These are phyloP conservation scores for Paradendryphiella salina DNA, from an alignment of 2,329 filamentous ascomycete species.

Conservation along the genomic window DNA sequence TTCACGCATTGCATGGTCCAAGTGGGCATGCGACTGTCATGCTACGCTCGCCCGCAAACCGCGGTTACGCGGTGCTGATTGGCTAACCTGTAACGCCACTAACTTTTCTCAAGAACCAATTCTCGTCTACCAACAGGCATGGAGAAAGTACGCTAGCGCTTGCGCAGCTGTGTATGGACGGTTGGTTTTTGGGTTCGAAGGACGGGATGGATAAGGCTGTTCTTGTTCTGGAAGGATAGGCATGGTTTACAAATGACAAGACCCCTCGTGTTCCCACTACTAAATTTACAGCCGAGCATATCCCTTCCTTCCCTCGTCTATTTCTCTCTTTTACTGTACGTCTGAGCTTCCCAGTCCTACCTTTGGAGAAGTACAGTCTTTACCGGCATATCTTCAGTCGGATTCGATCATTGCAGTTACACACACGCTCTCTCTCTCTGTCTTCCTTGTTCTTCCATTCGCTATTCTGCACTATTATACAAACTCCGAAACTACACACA, in stretches of 20 bases:
- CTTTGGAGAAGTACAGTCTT: background rate
- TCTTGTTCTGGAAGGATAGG: no score
- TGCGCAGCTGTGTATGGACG: background rate
- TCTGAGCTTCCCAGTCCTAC: background rate
- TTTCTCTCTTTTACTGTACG: background rate
- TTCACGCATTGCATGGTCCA: no score
- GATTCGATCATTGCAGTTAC: background rate
- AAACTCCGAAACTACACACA: background rate
- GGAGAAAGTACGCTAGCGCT: background rate
- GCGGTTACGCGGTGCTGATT: background rate
- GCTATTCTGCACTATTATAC: background rate
- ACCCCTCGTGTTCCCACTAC: conserved; percentile 11
- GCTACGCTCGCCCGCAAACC: background rate
- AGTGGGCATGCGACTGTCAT: no score
- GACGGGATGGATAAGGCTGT: no score
- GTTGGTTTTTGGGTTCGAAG: background rate
- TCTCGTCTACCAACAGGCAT: background rate
- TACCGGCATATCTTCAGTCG: background rate
- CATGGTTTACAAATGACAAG: background rate
- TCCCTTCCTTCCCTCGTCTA: background rate
- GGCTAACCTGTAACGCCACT: conserved; percentile 2
- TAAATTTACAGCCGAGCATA: conserved; percentile 1
- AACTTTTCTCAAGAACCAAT: conserved; percentile 11
- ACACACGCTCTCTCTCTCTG: background rate
- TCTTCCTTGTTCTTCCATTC: background rate